These are phyloP conservation scores for Ascodesmis nigricans DNA, from an alignment of 495 filamentous ascomycete species.

Conservation along the genomic window DNA sequence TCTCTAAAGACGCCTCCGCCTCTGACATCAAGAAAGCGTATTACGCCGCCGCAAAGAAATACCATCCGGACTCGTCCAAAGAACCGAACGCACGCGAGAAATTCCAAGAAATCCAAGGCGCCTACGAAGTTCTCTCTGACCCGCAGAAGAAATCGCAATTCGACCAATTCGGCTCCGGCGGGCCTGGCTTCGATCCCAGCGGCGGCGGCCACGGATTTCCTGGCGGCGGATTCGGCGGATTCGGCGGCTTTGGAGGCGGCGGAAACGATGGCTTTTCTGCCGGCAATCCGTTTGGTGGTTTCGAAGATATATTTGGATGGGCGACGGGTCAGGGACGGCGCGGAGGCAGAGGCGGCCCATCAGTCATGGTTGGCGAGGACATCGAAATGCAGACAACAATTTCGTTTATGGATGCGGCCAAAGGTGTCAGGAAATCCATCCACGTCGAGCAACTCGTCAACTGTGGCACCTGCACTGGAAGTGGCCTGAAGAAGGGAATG, in stretches of 20 bases:
- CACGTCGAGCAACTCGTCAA: conserved; percentile 49
- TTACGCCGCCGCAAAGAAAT: conserved; percentile 95
- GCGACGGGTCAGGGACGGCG: conserved; percentile 30
- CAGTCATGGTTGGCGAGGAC: conserved; percentile 67
- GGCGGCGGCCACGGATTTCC: conserved; percentile 46
- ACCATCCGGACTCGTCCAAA: conserved; percentile 94
- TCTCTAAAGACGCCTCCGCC: conserved; percentile 54
- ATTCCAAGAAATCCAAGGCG: conserved; percentile 72
- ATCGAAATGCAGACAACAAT: conserved; percentile 80
- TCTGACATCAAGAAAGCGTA: conserved; percentile 95
- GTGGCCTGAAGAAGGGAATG: conserved; percentile 61
- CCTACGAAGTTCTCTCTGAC: conserved; percentile 83
- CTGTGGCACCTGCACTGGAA: conserved; percentile 63
- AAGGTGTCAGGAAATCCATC: conserved; percentile 60
- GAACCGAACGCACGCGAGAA: conserved; percentile 77
- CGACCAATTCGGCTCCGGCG: conserved; percentile 69
- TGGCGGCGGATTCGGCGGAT: conserved; percentile 32
- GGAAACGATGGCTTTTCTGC: conserved; percentile 28
- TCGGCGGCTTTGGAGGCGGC: conserved; percentile 33
- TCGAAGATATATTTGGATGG: conserved; percentile 83
- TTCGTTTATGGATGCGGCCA: conserved; percentile 89
- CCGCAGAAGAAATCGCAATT: conserved; percentile 76
- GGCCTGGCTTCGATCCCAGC: conserved; percentile 65
- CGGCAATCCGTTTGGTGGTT: conserved; percentile 41
- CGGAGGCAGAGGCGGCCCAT: conserved; percentile 32